Conservation (phyloP, 164 flowering plant genomes). For the Nymphaea colorata region DNA sequence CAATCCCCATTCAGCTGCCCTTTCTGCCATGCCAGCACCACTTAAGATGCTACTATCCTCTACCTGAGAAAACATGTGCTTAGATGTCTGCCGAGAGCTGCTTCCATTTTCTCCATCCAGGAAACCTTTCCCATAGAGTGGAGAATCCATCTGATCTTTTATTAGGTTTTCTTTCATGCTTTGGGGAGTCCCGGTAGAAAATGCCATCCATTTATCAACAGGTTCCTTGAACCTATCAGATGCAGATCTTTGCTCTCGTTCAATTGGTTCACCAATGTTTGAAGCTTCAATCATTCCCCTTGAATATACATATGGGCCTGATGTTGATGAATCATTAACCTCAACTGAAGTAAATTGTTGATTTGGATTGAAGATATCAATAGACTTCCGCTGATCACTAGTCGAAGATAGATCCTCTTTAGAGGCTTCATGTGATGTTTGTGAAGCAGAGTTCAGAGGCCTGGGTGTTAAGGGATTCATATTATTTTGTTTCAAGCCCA, state of each 20-base stretch:
- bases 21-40: constrained; percentile 20
- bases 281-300: background rate
- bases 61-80: background rate
- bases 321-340: background rate
- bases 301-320: constrained; percentile 3
- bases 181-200: constrained; percentile 3
- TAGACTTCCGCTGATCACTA: constrained; percentile 4
- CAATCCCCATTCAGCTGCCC: constrained; percentile 32
- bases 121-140: background rate
- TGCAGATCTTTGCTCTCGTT: constrained; percentile 7
- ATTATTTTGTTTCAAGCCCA: background rate
- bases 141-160: background rate
- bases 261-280: constrained; percentile 2
- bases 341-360: background rate
- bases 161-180: background rate
- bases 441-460: constrained; percentile 3
- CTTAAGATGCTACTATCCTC: constrained; percentile 7
- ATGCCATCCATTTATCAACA: constrained; percentile 27
- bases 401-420: constrained; percentile 2
- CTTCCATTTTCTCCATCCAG: background rate
- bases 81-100: background rate
- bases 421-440: constrained; percentile 5
- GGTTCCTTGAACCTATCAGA: constrained; percentile 11
- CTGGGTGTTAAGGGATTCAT: background rate
- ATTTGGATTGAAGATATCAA: constrained; percentile 11